These are phyloP conservation scores for Diatrype stigma DNA, from an alignment of 2,329 filamentous ascomycete genomes.

Conservation along the genomic window DNA sequence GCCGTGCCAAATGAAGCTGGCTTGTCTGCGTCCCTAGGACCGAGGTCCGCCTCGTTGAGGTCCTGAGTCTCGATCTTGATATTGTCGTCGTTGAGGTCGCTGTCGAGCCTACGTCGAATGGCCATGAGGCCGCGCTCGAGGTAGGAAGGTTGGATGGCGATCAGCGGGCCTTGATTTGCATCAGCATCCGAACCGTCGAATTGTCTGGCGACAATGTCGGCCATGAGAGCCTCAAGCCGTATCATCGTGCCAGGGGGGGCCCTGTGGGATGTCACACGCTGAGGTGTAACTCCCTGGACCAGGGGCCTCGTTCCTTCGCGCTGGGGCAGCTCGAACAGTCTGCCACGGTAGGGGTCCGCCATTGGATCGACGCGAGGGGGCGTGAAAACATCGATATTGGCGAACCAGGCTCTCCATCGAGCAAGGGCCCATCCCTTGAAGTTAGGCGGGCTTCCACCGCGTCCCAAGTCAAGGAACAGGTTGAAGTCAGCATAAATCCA, in stretches of 20 bases:
- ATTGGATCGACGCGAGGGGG: slow-evolving; percentile 2
- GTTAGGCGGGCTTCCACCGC: slow-evolving; percentile 6
- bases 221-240: slow-evolving; percentile 1
- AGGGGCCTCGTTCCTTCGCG: slow-evolving; percentile 4
- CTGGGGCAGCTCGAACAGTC: slow-evolving; percentile 1
- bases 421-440: slow-evolving; percentile 1
- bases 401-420: not conserved
- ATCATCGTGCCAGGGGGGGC: slow-evolving; percentile 6
- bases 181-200: not conserved
- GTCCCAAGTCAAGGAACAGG: slow-evolving; percentile 3
- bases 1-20: not conserved
- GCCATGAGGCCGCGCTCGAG: slow-evolving; percentile 5
- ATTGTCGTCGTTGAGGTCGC: slow-evolving; percentile 1
- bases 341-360: slow-evolving; percentile 6
- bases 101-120: not conserved
- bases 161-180: not conserved
- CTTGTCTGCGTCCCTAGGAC: not conserved
- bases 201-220: not conserved
- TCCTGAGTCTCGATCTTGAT: not conserved
- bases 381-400: slow-evolving; percentile 3
- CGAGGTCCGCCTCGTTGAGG: not conserved
- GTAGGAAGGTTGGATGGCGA: slow-evolving; percentile 2
- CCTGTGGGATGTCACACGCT: slow-evolving; percentile 5
- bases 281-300: slow-evolving; percentile 6
- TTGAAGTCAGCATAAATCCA: not conserved